These are phyloP conservation scores for Leishmania martiniquensis DNA, from an alignment of 208 protist species.

Conservation along the genomic window DNA sequence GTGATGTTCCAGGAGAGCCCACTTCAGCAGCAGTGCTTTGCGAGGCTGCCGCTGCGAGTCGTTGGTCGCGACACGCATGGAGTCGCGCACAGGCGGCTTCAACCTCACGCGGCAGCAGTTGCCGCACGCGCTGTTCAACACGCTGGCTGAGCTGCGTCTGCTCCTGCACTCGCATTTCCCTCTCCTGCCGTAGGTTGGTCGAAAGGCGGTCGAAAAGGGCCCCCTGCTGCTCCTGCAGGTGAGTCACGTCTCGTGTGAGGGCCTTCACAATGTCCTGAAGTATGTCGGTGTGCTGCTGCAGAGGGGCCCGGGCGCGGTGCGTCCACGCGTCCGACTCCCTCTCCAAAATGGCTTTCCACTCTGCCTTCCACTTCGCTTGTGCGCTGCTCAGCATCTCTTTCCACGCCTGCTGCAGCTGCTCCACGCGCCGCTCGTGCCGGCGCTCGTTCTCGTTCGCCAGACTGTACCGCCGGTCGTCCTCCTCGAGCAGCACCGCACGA, in stretches of 20 bases:
- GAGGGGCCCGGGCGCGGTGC: slow-evolving; percentile 8
- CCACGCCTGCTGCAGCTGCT: slow-evolving; percentile 24
- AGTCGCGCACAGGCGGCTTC: slow-evolving; percentile 31
- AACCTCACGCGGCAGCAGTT: slow-evolving; percentile 30
- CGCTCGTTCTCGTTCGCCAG: slow-evolving; percentile 31
- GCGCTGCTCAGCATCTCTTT: slow-evolving; percentile 26
- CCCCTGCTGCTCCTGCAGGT: slow-evolving; percentile 26
- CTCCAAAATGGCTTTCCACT: slow-evolving; percentile 22
- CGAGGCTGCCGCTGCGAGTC: not conserved
- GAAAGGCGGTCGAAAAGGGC: slow-evolving; percentile 5
- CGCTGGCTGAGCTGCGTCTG: slow-evolving; percentile 11
- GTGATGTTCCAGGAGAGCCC: not conserved
- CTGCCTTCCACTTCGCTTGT: slow-evolving; percentile 20
- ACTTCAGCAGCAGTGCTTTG: not conserved
- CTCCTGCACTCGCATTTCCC: slow-evolving; percentile 28
- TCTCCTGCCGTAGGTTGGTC: slow-evolving; percentile 11
- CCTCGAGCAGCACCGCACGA: slow-evolving; percentile 47
- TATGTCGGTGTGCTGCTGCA: slow-evolving; percentile 31
- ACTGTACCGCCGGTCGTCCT: slow-evolving; percentile 40
- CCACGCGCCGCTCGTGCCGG: slow-evolving; percentile 26
- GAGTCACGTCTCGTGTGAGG: slow-evolving; percentile 27
- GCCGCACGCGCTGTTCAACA: slow-evolving; percentile 23
- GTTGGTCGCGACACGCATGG: slow-evolving; percentile 31
- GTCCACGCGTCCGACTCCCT: slow-evolving; percentile 13
- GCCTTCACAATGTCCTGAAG: slow-evolving; percentile 38